phyloP scores from a whole-genome alignment of 2,329 filamentous ascomycete genomes.

The Laburnicola sp. region DNA sequence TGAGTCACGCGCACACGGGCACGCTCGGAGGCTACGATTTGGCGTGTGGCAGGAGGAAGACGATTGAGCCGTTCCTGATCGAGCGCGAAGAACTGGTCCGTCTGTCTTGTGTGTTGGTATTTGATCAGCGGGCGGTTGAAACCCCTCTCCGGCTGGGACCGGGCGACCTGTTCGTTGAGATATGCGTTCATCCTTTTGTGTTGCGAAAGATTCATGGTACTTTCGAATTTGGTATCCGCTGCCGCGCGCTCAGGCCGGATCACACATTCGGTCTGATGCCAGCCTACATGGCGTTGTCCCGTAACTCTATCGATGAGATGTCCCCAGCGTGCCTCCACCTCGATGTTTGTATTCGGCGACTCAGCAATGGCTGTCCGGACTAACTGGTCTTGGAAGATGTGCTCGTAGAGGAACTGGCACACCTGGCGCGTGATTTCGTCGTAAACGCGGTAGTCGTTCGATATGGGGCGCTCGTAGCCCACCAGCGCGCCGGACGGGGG shows the following conservation, averaged over 20 bases:
- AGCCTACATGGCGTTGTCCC: constrained; percentile 67
- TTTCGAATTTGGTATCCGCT: constrained; percentile 64
- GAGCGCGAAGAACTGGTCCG: constrained; percentile 72
- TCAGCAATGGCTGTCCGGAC: constrained; percentile 54
- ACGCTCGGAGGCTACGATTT: constrained; percentile 53
- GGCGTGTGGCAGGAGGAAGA: constrained; percentile 58
- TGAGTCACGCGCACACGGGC: constrained; percentile 62
- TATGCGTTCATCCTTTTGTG: constrained; percentile 81
- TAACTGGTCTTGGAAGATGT: constrained; percentile 70
- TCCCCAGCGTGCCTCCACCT: constrained; percentile 94
- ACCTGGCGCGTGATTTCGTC: constrained; percentile 75
- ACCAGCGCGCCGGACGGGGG: constrained; percentile 18
- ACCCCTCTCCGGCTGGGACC: constrained; percentile 50
- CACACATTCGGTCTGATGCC: constrained; percentile 66
- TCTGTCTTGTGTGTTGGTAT: constrained; percentile 81
- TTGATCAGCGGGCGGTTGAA: constrained; percentile 64
- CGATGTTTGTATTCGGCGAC: constrained; percentile 71
- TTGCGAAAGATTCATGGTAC: constrained; percentile 91
- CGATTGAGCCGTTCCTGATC: constrained; percentile 55
- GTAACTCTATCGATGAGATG: constrained; percentile 71
- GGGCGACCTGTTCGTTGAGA: constrained; percentile 69
- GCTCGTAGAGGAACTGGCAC: constrained; percentile 78
- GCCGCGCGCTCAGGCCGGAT: constrained; percentile 20
- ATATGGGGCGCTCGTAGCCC: constrained; percentile 63
- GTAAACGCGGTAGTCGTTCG: constrained; percentile 65